phyloP scores from a whole-genome alignment of 106 monocot genomes.

The Allium fistulosum region DNA sequence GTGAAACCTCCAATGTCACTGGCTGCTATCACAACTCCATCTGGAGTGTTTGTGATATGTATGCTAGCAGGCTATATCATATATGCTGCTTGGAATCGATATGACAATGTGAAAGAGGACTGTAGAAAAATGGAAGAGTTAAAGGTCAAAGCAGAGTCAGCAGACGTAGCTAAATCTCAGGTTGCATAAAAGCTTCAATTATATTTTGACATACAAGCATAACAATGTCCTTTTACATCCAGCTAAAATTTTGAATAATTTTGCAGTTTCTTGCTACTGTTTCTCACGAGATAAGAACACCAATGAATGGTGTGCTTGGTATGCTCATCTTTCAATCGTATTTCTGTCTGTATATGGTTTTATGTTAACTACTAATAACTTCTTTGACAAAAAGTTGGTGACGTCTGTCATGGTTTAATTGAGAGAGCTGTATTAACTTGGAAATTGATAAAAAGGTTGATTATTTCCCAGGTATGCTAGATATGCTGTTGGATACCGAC shows the following conservation, averaged over 20 bases:
- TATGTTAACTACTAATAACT: not conserved
- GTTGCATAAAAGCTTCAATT: constrained; percentile 17
- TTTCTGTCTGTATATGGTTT: not conserved
- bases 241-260: not conserved
- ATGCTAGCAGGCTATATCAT: constrained; percentile 54
- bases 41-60: constrained; percentile 56
- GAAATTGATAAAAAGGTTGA: not conserved
- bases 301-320: constrained; percentile 99
- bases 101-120: constrained; percentile 67
- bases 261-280: constrained; percentile 96
- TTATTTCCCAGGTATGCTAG: constrained; percentile 74
- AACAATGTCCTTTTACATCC: not conserved
- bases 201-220: not conserved
- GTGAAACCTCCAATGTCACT: constrained; percentile 54
- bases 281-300: constrained; percentile 98
- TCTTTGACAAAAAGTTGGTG: constrained; percentile 3
- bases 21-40: constrained; percentile 50
- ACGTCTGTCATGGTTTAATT: not conserved
- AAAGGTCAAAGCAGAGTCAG: constrained; percentile 94
- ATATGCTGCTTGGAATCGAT: constrained; percentile 61
- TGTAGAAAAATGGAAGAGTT: constrained; percentile 88
- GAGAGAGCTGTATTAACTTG: not conserved
- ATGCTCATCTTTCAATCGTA: constrained; percentile 9
- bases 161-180: constrained; percentile 99
- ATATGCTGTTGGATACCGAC: constrained; percentile 92